Percentiles rank a stretch among this genome's conserved stretches.
phyloP scores from a whole-genome alignment of 306 rosid genomes.

The Astragalus membranaceus region DNA sequence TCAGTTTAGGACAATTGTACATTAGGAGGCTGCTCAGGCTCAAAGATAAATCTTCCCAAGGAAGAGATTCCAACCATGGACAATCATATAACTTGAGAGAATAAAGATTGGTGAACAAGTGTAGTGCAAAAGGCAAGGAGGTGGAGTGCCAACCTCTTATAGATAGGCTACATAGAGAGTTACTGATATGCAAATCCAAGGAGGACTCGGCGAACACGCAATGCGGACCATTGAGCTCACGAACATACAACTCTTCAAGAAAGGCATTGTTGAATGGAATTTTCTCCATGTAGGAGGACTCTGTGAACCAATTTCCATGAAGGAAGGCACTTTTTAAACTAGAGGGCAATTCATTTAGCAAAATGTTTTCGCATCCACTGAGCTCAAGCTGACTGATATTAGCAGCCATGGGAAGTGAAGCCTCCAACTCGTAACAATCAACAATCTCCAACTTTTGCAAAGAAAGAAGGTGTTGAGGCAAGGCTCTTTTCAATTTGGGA shows the following conservation, averaged over 20 bases:
- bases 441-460: neutral
- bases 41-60: neutral
- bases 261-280: neutral
- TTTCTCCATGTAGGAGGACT: neutral
- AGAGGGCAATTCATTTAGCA: neutral
- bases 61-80: neutral
- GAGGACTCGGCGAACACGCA: neutral
- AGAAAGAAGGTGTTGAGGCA: slow-evolving; percentile 1
- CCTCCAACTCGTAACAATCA: neutral
- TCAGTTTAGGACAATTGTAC: neutral
- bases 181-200: neutral
- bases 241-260: neutral
- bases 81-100: neutral
- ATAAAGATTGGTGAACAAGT: neutral
- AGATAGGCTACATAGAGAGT: neutral
- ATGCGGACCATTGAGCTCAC: neutral
- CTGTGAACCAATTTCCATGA: neutral
- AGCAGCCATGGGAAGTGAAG: neutral
- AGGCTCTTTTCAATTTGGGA: neutral
- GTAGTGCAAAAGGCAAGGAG: neutral
- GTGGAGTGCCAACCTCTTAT: neutral
- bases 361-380: neutral
- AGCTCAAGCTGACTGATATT: neutral
- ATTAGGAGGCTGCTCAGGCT: neutral
- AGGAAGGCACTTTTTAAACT: neutral